Conservation (phyloP, 129 eudicot genomes). For the Tagetes patula region DNA sequence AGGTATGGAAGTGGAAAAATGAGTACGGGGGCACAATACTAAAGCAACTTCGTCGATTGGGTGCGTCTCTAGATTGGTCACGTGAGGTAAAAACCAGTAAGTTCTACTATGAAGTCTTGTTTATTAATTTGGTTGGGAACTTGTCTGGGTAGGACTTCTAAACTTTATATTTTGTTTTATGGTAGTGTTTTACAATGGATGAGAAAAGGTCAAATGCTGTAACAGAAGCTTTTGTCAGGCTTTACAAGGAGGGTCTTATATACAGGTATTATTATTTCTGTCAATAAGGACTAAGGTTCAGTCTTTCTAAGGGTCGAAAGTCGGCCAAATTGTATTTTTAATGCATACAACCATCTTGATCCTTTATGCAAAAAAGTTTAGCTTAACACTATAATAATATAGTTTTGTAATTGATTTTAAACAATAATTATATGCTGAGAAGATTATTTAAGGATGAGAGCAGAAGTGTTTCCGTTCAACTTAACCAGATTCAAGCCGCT, state of each 20-base stretch:
- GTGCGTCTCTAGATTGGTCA: conserved; percentile 98
- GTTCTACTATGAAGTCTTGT: not conserved
- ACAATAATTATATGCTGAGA: not conserved
- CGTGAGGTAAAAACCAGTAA: conserved; percentile 62
- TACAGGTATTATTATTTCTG: conserved; percentile 55
- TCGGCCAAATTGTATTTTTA: not conserved
- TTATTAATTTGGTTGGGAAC: not conserved
- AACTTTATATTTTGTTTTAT: not conserved
- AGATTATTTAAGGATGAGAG: not conserved
- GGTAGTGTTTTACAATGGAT: conserved; percentile 72
- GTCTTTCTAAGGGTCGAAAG: not conserved
- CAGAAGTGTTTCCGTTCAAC: not conserved
- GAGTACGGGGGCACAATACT: conserved; percentile 87
- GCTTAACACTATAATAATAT: not conserved
- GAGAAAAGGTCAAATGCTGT: conserved; percentile 75
- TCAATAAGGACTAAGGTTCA: not conserved
- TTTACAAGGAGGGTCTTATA: conserved; percentile 72
- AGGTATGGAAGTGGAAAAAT: conserved; percentile 98
- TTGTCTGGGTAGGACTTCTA: not conserved
- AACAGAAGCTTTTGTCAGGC: conserved; percentile 89
- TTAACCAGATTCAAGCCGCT: not conserved
- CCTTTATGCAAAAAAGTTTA: not conserved
- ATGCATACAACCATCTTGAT: not conserved
- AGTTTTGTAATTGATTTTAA: not conserved
- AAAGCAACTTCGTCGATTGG: conserved; percentile 79